Percentiles rank a stretch among this genome's conserved stretches.
Evolutionary conservation across 108 stramenopile species (phyloP).

Genomic region (Skeletonema tropicum): DNA sequence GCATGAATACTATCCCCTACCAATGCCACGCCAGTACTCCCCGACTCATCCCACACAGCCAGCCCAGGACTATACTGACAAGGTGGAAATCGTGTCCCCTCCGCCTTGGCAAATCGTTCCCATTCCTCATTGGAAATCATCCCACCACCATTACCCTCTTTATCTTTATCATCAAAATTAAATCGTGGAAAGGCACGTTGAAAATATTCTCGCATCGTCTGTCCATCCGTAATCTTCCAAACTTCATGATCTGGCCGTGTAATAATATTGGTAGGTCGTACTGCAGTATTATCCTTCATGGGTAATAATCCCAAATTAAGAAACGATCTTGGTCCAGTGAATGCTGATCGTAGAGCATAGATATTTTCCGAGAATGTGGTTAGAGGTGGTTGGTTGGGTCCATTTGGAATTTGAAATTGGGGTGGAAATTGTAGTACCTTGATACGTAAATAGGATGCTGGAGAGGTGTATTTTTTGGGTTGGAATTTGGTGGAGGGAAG

Average conservation of each 20-base stretch:
- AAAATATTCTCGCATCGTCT: conserved; percentile 55
- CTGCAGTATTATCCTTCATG: conserved; percentile 49
- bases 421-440: conserved; percentile 76
- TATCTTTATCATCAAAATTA: conserved; percentile 18
- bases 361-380: conserved; percentile 17
- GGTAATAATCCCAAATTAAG: conserved; percentile 62
- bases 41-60: conserved; percentile 35
- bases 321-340: conserved; percentile 26
- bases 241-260: conserved; percentile 63
- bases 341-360: conserved; percentile 36
- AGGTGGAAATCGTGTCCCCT: conserved; percentile 58
- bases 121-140: conserved; percentile 58
- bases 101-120: conserved; percentile 70
- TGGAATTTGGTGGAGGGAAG: conserved; percentile 36
- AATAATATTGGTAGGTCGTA: conserved; percentile 66
- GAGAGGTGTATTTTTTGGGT: conserved; percentile 47
- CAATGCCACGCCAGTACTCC: conserved; percentile 53
- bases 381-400: conserved; percentile 1
- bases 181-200: conserved; percentile 67
- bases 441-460: conserved; percentile 56
- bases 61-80: conserved; percentile 62
- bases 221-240: conserved; percentile 57
- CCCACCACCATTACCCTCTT: conserved; percentile 19
- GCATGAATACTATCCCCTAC: conserved; percentile 91
- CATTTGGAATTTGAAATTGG: conserved; percentile 23